phyloP scores from a whole-genome alignment of 805 yeast genomes.

The Brettanomyces custersianus region DNA sequence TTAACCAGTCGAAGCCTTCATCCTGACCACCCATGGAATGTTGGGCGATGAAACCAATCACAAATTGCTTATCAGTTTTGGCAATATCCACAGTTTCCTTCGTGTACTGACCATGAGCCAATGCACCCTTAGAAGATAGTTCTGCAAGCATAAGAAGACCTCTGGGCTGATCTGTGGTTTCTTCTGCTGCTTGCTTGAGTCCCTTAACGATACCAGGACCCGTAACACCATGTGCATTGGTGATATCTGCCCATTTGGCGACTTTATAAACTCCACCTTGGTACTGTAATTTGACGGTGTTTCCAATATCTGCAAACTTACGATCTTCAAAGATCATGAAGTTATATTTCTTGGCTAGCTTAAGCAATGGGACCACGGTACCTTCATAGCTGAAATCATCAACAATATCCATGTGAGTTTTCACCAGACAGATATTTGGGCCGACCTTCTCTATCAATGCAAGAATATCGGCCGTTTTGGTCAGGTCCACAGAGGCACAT shows the following conservation, averaged over 20 bases:
- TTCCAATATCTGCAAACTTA: conserved; percentile 97
- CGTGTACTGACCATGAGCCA: conserved; percentile 91
- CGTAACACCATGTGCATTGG: conserved; percentile 96
- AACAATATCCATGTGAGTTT: conserved; percentile 90
- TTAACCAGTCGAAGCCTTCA: conserved; percentile 89
- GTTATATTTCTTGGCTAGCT: conserved; percentile 68
- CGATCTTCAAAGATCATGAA: conserved; percentile 95
- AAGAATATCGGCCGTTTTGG: conserved; percentile 68
- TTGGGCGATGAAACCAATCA: conserved; percentile 95
- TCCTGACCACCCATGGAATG: conserved; percentile 73
- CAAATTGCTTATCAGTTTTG: conserved; percentile 77
- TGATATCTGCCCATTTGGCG: conserved; percentile 92
- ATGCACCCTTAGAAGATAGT: conserved; percentile 84
- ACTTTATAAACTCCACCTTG: conserved; percentile 83
- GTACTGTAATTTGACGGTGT: conserved; percentile 92
- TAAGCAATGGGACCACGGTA: conserved; percentile 68
- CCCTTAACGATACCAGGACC: conserved; percentile 93
- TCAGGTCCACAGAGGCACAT: conserved; percentile 92
- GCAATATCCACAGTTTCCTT: conserved; percentile 79
- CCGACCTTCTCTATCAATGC: conserved; percentile 70
- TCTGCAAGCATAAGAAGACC: conserved; percentile 95
- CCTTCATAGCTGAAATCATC: conserved; percentile 80
- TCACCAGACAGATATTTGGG: conserved; percentile 84
- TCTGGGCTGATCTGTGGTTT: conserved; percentile 66
- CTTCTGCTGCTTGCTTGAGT: conserved; percentile 69